Conservation (phyloP, 441 rosid species). For the Breynia disticha region DNA sequence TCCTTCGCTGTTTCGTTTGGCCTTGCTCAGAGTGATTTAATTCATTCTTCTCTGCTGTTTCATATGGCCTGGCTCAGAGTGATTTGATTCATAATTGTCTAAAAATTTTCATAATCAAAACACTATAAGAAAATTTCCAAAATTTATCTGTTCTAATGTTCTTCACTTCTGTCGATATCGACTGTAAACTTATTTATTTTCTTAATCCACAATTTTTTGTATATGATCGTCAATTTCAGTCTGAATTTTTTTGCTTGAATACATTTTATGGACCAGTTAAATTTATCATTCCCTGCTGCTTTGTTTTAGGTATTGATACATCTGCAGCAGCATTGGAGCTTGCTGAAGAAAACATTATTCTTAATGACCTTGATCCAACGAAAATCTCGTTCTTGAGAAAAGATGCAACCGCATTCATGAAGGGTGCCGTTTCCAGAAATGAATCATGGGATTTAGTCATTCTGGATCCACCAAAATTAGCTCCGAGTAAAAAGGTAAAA, state of each 20-base stretch:
- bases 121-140: too few relatives aligned
- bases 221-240: too few relatives aligned
- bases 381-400: constrained; percentile 54
- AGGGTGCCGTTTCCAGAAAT: constrained; percentile 56
- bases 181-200: too few relatives aligned
- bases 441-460: constrained; percentile 81
- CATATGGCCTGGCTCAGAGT: not conserved
- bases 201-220: too few relatives aligned
- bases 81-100: too few relatives aligned
- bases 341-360: constrained; percentile 62
- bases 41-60: too few relatives aligned
- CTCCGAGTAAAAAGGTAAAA: constrained; percentile 58
- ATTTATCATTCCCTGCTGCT: not conserved
- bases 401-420: constrained; percentile 76
- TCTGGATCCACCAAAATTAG: constrained; percentile 88
- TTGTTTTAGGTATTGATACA: constrained; percentile 59
- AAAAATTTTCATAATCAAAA: too few relatives aligned
- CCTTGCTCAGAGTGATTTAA: not conserved
- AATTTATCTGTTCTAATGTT: too few relatives aligned
- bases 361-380: constrained; percentile 59
- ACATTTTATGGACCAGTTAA: too few relatives aligned
- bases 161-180: too few relatives aligned
- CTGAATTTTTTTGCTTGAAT: too few relatives aligned
- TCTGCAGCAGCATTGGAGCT: constrained; percentile 83
- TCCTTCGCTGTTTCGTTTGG: not conserved